A percentile compares a stretch with the other conserved stretches of the same genome.
These are phyloP conservation scores for Corylus avellana DNA, from an alignment of 306 rosid genomes.

Conservation along the genomic window DNA sequence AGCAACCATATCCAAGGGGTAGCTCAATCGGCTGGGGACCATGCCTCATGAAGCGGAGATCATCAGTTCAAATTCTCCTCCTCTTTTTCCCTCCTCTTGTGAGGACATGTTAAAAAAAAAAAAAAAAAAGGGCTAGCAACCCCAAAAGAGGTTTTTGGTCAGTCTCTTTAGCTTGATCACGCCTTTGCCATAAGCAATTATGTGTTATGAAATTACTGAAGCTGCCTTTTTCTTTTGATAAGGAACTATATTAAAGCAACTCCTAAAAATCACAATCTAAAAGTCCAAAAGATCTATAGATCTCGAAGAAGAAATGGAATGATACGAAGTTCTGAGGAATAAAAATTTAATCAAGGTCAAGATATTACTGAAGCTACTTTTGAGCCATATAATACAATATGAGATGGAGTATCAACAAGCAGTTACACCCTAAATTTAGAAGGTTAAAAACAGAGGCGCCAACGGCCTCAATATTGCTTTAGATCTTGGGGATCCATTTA, in stretches of 20 bases:
- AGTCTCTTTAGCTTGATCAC: too few relatives aligned
- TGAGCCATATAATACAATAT: slow-evolving; percentile 12
- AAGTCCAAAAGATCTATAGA: background rate
- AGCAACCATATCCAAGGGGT: too few relatives aligned
- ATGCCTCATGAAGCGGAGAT: too few relatives aligned
- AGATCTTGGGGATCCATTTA: background rate
- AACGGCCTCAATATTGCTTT: background rate
- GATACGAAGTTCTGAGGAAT: background rate
- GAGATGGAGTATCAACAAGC: slow-evolving; percentile 19
- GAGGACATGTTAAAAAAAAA: too few relatives aligned
- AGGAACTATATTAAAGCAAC: background rate
- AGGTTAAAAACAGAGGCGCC: background rate
- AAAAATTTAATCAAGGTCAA: background rate
- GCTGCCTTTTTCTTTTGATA: background rate
- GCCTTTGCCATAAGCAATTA: background rate
- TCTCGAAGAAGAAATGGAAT: background rate
- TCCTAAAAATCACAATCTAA: background rate
- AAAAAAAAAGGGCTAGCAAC: background rate
- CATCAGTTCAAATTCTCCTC: too few relatives aligned
- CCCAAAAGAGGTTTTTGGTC: background rate
- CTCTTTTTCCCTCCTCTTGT: too few relatives aligned
- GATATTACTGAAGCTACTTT: background rate
- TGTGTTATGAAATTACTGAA: background rate
- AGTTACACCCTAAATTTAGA: background rate
- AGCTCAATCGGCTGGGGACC: too few relatives aligned